Conservation (phyloP, 805 yeast genomes). For the Ogataea sp. region DNA sequence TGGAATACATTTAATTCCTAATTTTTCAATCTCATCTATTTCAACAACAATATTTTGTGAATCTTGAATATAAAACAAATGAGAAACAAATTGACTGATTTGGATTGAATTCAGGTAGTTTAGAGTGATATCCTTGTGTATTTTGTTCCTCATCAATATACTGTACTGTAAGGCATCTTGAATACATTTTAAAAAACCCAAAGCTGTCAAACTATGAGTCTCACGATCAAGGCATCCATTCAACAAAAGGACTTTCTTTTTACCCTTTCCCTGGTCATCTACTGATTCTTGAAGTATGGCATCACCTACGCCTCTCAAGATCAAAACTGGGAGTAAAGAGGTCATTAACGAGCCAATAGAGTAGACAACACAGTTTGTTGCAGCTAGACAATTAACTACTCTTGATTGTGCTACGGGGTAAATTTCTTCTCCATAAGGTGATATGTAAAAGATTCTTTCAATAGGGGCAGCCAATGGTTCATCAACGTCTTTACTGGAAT, state of each 20-base stretch:
- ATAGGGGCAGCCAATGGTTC: conserved; percentile 71
- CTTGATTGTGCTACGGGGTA: conserved; percentile 64
- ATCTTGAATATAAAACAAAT: conserved; percentile 45
- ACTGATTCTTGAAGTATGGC: conserved; percentile 44
- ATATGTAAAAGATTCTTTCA: conserved; percentile 65
- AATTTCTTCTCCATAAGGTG: conserved; percentile 83
- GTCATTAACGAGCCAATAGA: conserved; percentile 90
- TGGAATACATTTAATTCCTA: conserved; percentile 41
- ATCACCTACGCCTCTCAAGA: conserved; percentile 64
- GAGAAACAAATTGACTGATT: conserved; percentile 42
- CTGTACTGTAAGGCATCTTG: conserved; percentile 51
- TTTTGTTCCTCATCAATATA: conserved; percentile 16
- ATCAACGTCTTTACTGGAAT: conserved; percentile 52
- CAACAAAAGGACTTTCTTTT: conserved; percentile 51
- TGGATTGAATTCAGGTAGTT: background rate
- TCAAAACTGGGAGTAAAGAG: conserved; percentile 70
- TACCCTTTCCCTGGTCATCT: conserved; percentile 4
- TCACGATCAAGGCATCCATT: conserved; percentile 79
- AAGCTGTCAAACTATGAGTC: conserved; percentile 58
- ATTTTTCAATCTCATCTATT: conserved; percentile 24
- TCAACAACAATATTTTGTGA: conserved; percentile 45
- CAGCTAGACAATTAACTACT: conserved; percentile 41
- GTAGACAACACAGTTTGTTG: conserved; percentile 52
- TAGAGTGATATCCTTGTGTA: conserved; percentile 25
- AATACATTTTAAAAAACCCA: conserved; percentile 49